Evolutionary conservation across 2,329 filamentous ascomycete genomes (phyloP).

Genomic region (Talaromyces sp.): DNA sequence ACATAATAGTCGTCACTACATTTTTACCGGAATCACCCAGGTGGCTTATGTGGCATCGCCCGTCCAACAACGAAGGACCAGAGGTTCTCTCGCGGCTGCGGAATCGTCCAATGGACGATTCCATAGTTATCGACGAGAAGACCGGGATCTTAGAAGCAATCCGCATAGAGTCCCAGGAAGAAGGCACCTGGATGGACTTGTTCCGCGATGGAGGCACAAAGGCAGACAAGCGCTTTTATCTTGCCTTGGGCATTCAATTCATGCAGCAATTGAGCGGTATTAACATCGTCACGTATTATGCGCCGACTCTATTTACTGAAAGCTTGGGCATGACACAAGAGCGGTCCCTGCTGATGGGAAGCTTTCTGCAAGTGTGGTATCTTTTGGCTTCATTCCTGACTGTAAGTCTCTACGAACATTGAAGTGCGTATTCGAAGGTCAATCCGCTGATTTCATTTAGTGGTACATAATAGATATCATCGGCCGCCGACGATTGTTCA

Average conservation of each 20-base stretch:
- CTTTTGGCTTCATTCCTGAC: slow-evolving; percentile 36
- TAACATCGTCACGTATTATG: slow-evolving; percentile 22
- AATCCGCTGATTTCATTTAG: slow-evolving; percentile 18
- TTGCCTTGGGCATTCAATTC: slow-evolving; percentile 13
- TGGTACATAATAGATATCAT: slow-evolving; percentile 36
- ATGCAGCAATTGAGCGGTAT: slow-evolving; percentile 35
- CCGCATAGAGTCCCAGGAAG: slow-evolving; percentile 4
- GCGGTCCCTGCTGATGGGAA: slow-evolving; percentile 41
- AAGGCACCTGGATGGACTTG: slow-evolving; percentile 7
- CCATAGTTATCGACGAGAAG: background rate
- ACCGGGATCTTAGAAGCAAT: slow-evolving; percentile 3
- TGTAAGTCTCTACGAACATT: slow-evolving; percentile 15
- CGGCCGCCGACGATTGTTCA: slow-evolving; percentile 27
- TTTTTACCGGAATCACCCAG: slow-evolving; percentile 43
- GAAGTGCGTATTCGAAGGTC: background rate
- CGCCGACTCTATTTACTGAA: slow-evolving; percentile 35
- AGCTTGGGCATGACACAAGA: slow-evolving; percentile 35
- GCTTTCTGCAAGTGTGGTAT: slow-evolving; percentile 43
- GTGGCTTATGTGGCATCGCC: slow-evolving; percentile 39
- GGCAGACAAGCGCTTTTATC: slow-evolving; percentile 4
- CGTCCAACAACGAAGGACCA: slow-evolving; percentile 31
- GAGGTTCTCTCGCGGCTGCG: slow-evolving; percentile 22
- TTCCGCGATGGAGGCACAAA: slow-evolving; percentile 3
- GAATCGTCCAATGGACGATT: background rate
- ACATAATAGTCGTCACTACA: slow-evolving; percentile 34